These are phyloP conservation scores for Trichosanthes cucumerina DNA, from an alignment of 306 rosid species.

Conservation along the genomic window DNA sequence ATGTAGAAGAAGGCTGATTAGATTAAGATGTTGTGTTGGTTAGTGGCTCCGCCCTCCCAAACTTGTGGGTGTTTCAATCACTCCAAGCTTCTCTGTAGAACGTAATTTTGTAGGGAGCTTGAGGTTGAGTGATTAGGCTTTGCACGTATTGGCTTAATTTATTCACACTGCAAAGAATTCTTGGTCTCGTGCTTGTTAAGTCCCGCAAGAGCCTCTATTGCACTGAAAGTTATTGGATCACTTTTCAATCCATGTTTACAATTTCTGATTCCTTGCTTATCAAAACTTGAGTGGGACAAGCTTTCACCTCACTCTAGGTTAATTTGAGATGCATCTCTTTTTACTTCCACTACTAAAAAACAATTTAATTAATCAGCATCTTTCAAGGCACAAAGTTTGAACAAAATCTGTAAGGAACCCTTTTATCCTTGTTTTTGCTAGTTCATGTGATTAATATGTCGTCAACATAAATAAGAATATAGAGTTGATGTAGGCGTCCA, in stretches of 20 bases:
- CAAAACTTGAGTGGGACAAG: background rate
- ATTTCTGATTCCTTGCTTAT: background rate
- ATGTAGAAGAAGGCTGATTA: background rate
- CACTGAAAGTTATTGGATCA: background rate
- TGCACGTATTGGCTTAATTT: background rate
- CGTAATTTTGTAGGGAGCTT: background rate
- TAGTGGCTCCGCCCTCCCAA: background rate
- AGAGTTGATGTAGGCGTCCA: background rate
- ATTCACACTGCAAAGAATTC: background rate
- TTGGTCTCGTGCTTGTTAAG: background rate
- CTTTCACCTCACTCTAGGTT: background rate
- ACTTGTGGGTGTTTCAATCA: background rate
- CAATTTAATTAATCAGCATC: background rate
- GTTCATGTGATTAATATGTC: background rate
- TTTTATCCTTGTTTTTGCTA: background rate
- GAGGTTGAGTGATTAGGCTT: background rate
- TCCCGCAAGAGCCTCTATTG: background rate
- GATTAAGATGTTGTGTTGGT: background rate
- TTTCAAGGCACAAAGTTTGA: background rate
- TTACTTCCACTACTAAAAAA: background rate
- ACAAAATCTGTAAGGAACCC: background rate
- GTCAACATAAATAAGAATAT: background rate
- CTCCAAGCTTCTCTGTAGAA: background rate
- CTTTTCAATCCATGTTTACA: background rate
- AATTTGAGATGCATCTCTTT: background rate